A percentile compares a stretch with the other conserved stretches of the same genome.
These are phyloP conservation scores for Datisca glomerata DNA, from an alignment of 306 rosid genomes.

Conservation along the genomic window DNA sequence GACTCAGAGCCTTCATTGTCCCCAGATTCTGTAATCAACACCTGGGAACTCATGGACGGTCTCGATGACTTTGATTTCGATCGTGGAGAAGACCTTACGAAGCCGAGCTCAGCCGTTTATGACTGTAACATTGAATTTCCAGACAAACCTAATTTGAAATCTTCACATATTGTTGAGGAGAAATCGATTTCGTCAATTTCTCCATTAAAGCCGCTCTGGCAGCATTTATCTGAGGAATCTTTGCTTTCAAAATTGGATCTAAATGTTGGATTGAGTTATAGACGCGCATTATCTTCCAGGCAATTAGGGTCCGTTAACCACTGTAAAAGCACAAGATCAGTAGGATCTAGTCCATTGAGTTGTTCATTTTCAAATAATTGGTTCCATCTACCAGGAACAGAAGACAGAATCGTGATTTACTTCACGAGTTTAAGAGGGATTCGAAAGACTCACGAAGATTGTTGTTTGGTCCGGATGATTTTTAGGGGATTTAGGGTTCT, in stretches of 20 bases:
- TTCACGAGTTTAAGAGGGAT: conserved; percentile 79
- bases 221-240: conserved; percentile 73
- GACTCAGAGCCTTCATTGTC: conserved; percentile 32
- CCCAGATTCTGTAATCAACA: conserved; percentile 83
- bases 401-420: conserved; percentile 54
- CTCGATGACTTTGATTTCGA: conserved; percentile 29
- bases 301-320: conserved; percentile 20
- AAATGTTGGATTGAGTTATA: conserved; percentile 54
- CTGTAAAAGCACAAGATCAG: conserved; percentile 25
- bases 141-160: conserved; percentile 24
- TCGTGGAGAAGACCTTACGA: conserved; percentile 3
- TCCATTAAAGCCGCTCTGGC: conserved; percentile 63
- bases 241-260: conserved; percentile 64
- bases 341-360: conserved; percentile 39
- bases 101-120: conserved; percentile 12
- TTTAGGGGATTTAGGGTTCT: conserved; percentile 50
- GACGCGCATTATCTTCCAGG: conserved; percentile 61
- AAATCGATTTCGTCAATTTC: conserved; percentile 10
- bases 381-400: conserved; percentile 20
- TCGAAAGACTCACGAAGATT: conserved; percentile 68
- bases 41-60: conserved; percentile 84
- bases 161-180: conserved; percentile 13
- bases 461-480: conserved; percentile 52
- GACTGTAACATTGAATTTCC: conserved; percentile 14
- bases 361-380: conserved; percentile 15